phyloP scores from a whole-genome alignment of 352 stramenopile species.

The Phytophthora brassicae region DNA sequence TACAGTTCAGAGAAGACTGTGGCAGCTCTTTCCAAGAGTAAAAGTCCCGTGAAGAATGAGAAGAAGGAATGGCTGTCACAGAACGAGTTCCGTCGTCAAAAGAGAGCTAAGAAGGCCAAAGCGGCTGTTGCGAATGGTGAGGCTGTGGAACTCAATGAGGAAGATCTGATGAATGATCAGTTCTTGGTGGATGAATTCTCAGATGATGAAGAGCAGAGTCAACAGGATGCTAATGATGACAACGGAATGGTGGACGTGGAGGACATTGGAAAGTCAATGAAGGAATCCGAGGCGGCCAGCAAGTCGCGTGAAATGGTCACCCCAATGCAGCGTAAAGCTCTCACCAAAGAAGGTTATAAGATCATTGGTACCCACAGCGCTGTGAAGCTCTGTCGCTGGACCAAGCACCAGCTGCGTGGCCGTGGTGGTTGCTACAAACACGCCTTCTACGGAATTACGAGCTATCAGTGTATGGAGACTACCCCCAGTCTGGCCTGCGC shows the following conservation, averaged over 20 bases:
- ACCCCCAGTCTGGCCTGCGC: slow-evolving; percentile 97
- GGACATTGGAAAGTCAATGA: slow-evolving; percentile 86
- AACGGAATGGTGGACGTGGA: slow-evolving; percentile 81
- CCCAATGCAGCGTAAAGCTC: slow-evolving; percentile 90
- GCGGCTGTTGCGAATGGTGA: slow-evolving; percentile 52
- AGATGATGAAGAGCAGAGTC: slow-evolving; percentile 56
- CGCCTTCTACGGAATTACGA: slow-evolving; percentile 99
- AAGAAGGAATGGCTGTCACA: slow-evolving; percentile 69
- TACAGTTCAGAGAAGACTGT: slow-evolving; percentile 50
- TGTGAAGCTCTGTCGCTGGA: slow-evolving; percentile 99
- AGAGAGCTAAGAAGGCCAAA: slow-evolving; percentile 73
- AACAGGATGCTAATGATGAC: slow-evolving; percentile 35
- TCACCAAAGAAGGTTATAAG: slow-evolving; percentile 98
- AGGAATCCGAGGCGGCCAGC: slow-evolving; percentile 71
- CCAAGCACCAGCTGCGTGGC: slow-evolving; percentile 97
- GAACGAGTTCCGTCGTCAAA: slow-evolving; percentile 85
- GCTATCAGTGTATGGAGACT: slow-evolving; percentile 99
- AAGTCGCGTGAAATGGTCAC: slow-evolving; percentile 94
- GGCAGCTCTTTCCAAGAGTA: slow-evolving; percentile 16
- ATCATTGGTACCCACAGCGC: slow-evolving; percentile 98
- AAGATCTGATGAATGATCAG: slow-evolving; percentile 87
- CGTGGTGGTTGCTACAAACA: slow-evolving; percentile 99
- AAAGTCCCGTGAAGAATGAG: slow-evolving; percentile 11
- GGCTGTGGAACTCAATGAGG: slow-evolving; percentile 68
- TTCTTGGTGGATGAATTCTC: slow-evolving; percentile 74